Percentiles rank a stretch among this genome's conserved stretches.
These are phyloP conservation scores for Ceratocystis smalleyi DNA, from an alignment of 2,329 filamentous ascomycete species.

Conservation along the genomic window DNA sequence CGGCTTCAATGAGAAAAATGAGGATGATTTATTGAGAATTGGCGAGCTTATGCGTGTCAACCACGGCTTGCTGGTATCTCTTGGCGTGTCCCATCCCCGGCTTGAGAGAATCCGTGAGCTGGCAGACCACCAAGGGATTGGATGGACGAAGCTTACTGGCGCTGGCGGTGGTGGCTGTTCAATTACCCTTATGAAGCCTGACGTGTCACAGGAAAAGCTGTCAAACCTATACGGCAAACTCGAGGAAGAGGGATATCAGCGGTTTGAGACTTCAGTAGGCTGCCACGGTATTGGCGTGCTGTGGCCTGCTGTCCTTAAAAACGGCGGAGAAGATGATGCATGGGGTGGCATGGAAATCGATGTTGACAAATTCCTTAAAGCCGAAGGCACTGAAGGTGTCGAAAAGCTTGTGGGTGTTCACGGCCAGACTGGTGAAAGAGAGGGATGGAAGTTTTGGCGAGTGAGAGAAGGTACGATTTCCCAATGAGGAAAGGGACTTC, in stretches of 20 bases:
- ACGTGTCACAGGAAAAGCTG: slow-evolving; percentile 40
- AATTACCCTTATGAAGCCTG: slow-evolving; percentile 71
- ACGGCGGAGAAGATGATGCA: slow-evolving; percentile 60
- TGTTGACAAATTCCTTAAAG: slow-evolving; percentile 66
- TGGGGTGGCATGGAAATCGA: slow-evolving; percentile 87
- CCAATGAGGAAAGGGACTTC: neutral
- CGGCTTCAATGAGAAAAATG: slow-evolving; percentile 50
- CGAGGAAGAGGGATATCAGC: slow-evolving; percentile 57
- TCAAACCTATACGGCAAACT: slow-evolving; percentile 49
- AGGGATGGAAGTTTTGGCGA: slow-evolving; percentile 80
- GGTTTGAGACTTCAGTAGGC: slow-evolving; percentile 78
- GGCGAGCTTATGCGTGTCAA: slow-evolving; percentile 88
- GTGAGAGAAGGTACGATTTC: slow-evolving; percentile 27
- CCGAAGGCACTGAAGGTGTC: slow-evolving; percentile 68
- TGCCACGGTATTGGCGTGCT: slow-evolving; percentile 89
- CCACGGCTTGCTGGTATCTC: slow-evolving; percentile 75
- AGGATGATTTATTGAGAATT: slow-evolving; percentile 51
- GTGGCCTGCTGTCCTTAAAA: slow-evolving; percentile 81
- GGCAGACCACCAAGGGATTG: slow-evolving; percentile 74
- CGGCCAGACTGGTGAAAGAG: slow-evolving; percentile 49
- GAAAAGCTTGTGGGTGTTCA: slow-evolving; percentile 74
- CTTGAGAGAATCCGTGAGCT: slow-evolving; percentile 84
- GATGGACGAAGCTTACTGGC: slow-evolving; percentile 95
- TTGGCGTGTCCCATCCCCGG: slow-evolving; percentile 88
- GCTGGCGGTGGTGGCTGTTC: slow-evolving; percentile 92